Percentiles rank a stretch among this genome's conserved stretches.
Evolutionary conservation across 2,329 filamentous ascomycete species (phyloP).

Genomic region (Botrytis sinoallii): DNA sequence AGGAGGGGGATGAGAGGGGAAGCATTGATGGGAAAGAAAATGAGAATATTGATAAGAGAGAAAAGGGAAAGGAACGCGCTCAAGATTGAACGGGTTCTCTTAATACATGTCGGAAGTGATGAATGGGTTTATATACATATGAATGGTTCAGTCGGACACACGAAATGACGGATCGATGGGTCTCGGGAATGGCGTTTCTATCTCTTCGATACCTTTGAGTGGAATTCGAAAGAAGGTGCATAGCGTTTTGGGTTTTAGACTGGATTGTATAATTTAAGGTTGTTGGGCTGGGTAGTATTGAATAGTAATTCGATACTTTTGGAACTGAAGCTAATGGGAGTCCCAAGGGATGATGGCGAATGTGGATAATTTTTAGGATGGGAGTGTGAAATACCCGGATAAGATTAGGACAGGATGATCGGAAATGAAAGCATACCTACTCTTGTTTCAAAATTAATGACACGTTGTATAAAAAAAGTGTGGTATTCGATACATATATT

Average conservation of each 20-base stretch:
- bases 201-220: background rate
- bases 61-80: background rate
- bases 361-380: background rate
- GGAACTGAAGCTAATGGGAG: background rate
- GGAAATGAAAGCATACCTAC: background rate
- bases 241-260: background rate
- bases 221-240: background rate
- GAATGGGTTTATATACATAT: background rate
- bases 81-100: background rate
- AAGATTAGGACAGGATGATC: background rate
- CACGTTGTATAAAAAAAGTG: background rate
- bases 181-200: background rate
- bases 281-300: background rate
- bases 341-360: no score
- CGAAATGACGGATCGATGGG: background rate
- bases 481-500: background rate
- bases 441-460: background rate
- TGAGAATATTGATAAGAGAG: background rate
- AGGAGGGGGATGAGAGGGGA: slow-evolving; percentile 24
- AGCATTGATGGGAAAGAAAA: slow-evolving; percentile 16
- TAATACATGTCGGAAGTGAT: background rate
- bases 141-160: background rate
- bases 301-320: background rate
- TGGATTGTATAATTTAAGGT: background rate
- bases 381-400: background rate